Evolutionary conservation across 2,329 filamentous ascomycete genomes (phyloP), one percentile per base, ranked within the genome.

Genomic region (Atkinsonella hypoxylon): DNA sequence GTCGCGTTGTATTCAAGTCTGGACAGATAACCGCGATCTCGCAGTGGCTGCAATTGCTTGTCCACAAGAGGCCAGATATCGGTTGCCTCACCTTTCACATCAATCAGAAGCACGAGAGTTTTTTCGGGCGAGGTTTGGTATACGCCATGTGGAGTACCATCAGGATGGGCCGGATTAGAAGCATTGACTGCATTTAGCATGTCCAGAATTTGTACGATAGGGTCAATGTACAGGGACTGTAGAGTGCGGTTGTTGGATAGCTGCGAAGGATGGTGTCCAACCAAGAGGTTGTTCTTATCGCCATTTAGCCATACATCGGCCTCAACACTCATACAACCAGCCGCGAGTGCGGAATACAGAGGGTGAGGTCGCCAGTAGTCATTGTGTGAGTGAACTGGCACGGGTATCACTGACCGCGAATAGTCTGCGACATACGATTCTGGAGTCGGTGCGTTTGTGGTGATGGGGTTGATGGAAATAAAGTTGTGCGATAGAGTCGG

Each of bases 281-380:
- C 78, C 45, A 77, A 76, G 4, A 87, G 69, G 9, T 66, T 65
- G 17, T 62, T 59, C 46, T 76, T 70, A 43, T 75, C 74, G 17
- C 17, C 30, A 10, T 38, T 44, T 1, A 79, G 69, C 80, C 81
- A 87, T 10, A 87, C 76, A 56, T 87, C 84, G 3, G 82, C 81
- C 64, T 87, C 83, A 2, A 85, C 71, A 17, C 81, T 75, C 3
- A 75, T 76, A 57, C 78, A 83, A 6, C 80, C 78, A 2, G 74
- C 74, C 8, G 70, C 66, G 1, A 82, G 65, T 17, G 83, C 83
- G 2, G 79, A 78, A 58, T 78, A 84, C 6, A 87, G 67, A 0
- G 83, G 82, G 1, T 79, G 70, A 10, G 70, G 71, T 41, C 81
- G 73, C 77, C 78, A 78, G 63, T 86, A 87, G 62, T 87, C 83